These are phyloP conservation scores for Dryas integrifolia DNA, from an alignment of 331 rosid species.

Conservation along the genomic window DNA sequence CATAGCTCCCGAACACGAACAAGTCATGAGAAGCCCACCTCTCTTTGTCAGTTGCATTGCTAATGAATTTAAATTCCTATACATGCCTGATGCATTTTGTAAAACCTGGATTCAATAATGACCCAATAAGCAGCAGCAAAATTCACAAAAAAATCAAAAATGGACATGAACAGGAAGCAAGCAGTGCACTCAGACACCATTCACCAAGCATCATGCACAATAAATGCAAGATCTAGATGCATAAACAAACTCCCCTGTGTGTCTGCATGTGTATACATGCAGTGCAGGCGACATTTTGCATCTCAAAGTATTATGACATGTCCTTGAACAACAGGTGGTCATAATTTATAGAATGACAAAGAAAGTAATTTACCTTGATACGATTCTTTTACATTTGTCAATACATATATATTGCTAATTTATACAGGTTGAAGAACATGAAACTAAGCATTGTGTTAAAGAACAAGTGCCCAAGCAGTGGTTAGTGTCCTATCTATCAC, in stretches of 20 bases:
- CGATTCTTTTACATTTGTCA: no score
- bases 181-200: not conserved
- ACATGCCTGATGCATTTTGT: constrained; percentile 82
- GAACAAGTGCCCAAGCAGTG: no score
- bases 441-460: no score
- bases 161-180: not conserved
- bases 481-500: no score
- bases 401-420: no score
- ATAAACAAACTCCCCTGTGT: not conserved
- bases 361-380: no score
- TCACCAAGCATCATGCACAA: not conserved
- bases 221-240: not conserved
- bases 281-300: no score
- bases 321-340: no score
- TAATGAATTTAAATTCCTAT: constrained; percentile 69
- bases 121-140: constrained; percentile 16
- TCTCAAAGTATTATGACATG: no score
- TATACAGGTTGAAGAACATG: no score
- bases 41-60: constrained; percentile 79
- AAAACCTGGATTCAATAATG: constrained; percentile 48
- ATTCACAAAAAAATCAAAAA: not conserved
- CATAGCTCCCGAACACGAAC: constrained; percentile 92
- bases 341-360: no score
- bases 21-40: constrained; percentile 87
- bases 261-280: not conserved